Conservation (phyloP, 805 yeast genomes). For the Saturnispora halmiae region DNA sequence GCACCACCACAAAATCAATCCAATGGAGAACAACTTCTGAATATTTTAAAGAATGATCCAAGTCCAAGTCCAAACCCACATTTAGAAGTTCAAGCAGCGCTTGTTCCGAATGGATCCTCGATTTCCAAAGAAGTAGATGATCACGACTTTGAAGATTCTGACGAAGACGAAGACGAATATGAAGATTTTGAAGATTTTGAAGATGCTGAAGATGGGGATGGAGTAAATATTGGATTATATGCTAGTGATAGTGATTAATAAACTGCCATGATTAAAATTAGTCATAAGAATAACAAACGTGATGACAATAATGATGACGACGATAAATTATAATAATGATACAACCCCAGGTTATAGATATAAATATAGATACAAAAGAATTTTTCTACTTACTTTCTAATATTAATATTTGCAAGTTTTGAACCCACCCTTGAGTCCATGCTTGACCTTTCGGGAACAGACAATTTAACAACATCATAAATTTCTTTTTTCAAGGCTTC, state of each 20-base stretch:
- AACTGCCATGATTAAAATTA: neutral
- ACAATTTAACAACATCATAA: conserved; percentile 56
- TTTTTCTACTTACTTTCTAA: neutral
- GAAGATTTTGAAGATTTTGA: conserved; percentile 19
- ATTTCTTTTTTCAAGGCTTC: conserved; percentile 55
- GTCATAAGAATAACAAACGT: neutral
- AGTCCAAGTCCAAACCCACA: neutral
- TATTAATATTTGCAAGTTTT: conserved; percentile 3
- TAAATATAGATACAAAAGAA: no score
- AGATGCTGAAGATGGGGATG: conserved; percentile 15
- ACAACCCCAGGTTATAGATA: no score
- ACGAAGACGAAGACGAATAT: conserved; percentile 19
- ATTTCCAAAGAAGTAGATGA: conserved; percentile 15
- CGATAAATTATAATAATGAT: no score
- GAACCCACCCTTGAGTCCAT: conserved; percentile 68
- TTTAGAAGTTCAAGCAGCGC: neutral
- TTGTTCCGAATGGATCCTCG: conserved; percentile 2
- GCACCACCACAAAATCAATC: neutral
- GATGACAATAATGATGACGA: conserved; percentile 2
- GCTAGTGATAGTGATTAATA: conserved; percentile 5
- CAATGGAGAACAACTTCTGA: conserved; percentile 3
- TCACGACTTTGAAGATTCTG: conserved; percentile 2
- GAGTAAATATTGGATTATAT: conserved; percentile 14
- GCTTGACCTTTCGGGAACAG: conserved; percentile 65
- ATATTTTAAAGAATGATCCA: neutral